Percentiles rank a stretch among this genome's conserved stretches.
Conservation (phyloP, 306 rosid species). For the Rosa lucieae region DNA sequence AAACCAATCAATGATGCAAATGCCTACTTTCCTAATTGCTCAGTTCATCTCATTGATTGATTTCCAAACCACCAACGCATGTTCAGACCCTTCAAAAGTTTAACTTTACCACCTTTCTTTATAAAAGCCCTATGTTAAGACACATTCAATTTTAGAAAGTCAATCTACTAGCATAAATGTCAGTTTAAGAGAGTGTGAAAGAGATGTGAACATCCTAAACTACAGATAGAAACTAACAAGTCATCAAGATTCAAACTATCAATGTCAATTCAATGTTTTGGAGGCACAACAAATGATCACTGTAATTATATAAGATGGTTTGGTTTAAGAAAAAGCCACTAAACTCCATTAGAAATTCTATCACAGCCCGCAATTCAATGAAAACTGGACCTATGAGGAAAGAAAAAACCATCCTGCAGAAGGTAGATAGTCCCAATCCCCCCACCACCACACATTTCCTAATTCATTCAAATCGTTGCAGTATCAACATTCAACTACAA, state of each 20-base stretch:
- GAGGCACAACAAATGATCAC: background rate
- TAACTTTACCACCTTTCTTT: background rate
- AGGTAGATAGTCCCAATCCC: background rate
- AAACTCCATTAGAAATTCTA: background rate
- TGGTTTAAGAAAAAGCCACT: background rate
- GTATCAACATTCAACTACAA: background rate
- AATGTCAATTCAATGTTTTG: background rate
- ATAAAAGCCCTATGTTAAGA: background rate
- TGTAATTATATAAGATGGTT: background rate
- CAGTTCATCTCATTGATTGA: slow-evolving; percentile 1
- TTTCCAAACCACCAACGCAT: background rate
- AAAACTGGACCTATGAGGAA: background rate
- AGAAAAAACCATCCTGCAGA: background rate
- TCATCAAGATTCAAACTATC: background rate
- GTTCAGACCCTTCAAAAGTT: background rate
- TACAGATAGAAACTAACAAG: background rate
- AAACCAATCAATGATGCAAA: background rate
- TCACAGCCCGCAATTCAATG: background rate
- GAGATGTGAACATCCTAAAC: background rate
- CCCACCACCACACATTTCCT: background rate
- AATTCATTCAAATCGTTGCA: background rate
- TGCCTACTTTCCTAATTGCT: background rate
- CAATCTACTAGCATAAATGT: background rate
- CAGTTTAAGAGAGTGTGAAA: background rate
- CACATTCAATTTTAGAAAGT: background rate